Conservation (phyloP, 2,329 filamentous ascomycete genomes). For the Stromatinia cepivora region DNA sequence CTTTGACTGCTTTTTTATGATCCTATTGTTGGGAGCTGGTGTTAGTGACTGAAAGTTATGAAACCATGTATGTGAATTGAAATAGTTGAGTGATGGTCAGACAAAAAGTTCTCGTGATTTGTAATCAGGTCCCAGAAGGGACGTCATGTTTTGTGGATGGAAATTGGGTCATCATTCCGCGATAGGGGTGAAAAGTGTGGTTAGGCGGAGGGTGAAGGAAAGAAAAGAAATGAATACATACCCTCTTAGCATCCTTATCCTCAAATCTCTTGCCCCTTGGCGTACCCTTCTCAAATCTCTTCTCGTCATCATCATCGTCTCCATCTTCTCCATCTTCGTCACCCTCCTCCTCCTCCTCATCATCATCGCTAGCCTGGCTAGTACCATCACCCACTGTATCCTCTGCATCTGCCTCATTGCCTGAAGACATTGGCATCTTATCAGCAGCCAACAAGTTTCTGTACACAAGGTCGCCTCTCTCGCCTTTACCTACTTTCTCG, state of each 20-base stretch:
- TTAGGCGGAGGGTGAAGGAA: neutral
- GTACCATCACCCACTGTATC: conserved; percentile 45
- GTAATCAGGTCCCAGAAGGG: conserved; percentile 20
- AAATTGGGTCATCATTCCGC: conserved; percentile 20
- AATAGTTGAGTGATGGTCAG: conserved; percentile 7
- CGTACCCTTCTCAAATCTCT: conserved; percentile 61
- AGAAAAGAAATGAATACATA: conserved; percentile 38
- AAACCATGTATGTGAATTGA: neutral
- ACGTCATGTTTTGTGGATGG: conserved; percentile 22
- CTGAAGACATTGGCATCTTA: conserved; percentile 50
- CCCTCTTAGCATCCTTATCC: conserved; percentile 87
- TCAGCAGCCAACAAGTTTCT: conserved; percentile 73
- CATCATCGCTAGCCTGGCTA: conserved; percentile 41
- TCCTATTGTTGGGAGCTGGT: conserved; percentile 42
- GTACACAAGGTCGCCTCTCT: conserved; percentile 79
- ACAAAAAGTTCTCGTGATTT: conserved; percentile 19
- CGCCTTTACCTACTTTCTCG: conserved; percentile 70
- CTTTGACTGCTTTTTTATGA: conserved; percentile 90
- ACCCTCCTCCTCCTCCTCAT: conserved; percentile 46
- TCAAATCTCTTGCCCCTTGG: conserved; percentile 84
- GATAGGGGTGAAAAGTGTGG: conserved; percentile 33
- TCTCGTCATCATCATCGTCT: conserved; percentile 51
- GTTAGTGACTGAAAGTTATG: neutral
- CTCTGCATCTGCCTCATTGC: conserved; percentile 45
- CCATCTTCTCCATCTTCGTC: conserved; percentile 35